These are phyloP conservation scores for Glycine tomentella DNA, from an alignment of 306 rosid species.

Conservation along the genomic window DNA sequence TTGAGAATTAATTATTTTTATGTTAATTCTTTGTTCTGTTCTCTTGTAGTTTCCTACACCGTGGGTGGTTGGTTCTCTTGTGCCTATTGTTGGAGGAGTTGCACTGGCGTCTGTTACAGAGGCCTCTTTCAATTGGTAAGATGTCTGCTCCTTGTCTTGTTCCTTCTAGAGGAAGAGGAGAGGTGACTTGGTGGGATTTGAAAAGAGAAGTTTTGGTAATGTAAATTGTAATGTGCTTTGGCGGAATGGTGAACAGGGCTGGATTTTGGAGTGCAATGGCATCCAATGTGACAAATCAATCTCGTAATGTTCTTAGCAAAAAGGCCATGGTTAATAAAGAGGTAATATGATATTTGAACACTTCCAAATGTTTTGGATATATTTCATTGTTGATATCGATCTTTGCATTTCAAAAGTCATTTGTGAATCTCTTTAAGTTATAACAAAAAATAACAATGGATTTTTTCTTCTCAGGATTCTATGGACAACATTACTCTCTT, in stretches of 20 bases:
- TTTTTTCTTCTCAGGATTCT: constrained; percentile 72
- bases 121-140: constrained; percentile 95
- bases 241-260: constrained; percentile 66
- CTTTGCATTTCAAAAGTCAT: constrained; percentile 17
- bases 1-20: constrained; percentile 4
- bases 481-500: constrained; percentile 96
- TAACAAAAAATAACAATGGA: constrained; percentile 33
- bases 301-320: constrained; percentile 98
- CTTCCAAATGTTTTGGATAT: constrained; percentile 35
- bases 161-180: constrained; percentile 14
- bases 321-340: constrained; percentile 92
- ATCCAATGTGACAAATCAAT: constrained; percentile 91
- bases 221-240: constrained; percentile 39
- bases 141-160: constrained; percentile 2
- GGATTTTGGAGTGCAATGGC: constrained; percentile 99
- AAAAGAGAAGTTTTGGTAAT: constrained; percentile 15
- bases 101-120: constrained; percentile 88
- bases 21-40: constrained; percentile 29
- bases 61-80: constrained; percentile 83
- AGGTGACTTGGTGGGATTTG: background rate
- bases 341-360: constrained; percentile 48
- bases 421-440: constrained; percentile 22
- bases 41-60: constrained; percentile 71
- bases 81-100: constrained; percentile 96
- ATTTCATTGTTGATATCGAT: constrained; percentile 1